A percentile compares a stretch with the other conserved stretches of the same genome.
These are phyloP conservation scores for Monotropa hypopitys DNA, from an alignment of 179 eudicot species.

Conservation along the genomic window DNA sequence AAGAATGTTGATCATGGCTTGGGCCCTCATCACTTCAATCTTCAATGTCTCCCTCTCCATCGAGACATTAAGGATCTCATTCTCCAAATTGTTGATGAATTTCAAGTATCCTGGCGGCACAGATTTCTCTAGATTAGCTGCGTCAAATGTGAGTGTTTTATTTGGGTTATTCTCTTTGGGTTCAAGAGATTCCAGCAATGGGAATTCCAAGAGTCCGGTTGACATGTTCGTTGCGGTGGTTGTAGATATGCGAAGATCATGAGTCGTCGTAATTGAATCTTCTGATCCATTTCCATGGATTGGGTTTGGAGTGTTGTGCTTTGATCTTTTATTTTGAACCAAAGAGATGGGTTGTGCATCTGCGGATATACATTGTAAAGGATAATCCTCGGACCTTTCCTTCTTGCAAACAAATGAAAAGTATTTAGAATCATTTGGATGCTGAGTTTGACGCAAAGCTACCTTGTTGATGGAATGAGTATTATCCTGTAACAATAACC, in stretches of 20 bases:
- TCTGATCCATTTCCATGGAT: slow-evolving; percentile 72
- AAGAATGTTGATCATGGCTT: slow-evolving; percentile 90
- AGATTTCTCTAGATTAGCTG: slow-evolving; percentile 61
- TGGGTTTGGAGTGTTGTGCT: slow-evolving; percentile 41
- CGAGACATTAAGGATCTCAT: slow-evolving; percentile 73
- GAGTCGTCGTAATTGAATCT: slow-evolving; percentile 54
- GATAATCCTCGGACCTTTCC: slow-evolving; percentile 53
- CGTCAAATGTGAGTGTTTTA: slow-evolving; percentile 33
- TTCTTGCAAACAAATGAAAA: slow-evolving; percentile 58
- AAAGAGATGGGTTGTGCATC: slow-evolving; percentile 55
- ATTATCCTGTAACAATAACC: slow-evolving; percentile 25
- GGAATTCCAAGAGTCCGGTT: slow-evolving; percentile 46
- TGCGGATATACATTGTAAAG: slow-evolving; percentile 13
- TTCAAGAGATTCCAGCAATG: slow-evolving; percentile 42
- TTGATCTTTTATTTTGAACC: slow-evolving; percentile 42
- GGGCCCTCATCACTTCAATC: slow-evolving; percentile 93
- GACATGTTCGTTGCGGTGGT: slow-evolving; percentile 25
- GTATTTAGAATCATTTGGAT: slow-evolving; percentile 27
- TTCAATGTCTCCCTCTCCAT: slow-evolving; percentile 88
- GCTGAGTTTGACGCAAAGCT: slow-evolving; percentile 31
- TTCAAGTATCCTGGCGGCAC: slow-evolving; percentile 91
- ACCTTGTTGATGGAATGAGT: slow-evolving; percentile 29
- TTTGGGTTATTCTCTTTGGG: slow-evolving; percentile 36
- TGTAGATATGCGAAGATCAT: slow-evolving; percentile 23
- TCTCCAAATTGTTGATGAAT: slow-evolving; percentile 70